Conservation (phyloP, 148 eudicot genomes). For the Heliamphora exappendiculata region DNA sequence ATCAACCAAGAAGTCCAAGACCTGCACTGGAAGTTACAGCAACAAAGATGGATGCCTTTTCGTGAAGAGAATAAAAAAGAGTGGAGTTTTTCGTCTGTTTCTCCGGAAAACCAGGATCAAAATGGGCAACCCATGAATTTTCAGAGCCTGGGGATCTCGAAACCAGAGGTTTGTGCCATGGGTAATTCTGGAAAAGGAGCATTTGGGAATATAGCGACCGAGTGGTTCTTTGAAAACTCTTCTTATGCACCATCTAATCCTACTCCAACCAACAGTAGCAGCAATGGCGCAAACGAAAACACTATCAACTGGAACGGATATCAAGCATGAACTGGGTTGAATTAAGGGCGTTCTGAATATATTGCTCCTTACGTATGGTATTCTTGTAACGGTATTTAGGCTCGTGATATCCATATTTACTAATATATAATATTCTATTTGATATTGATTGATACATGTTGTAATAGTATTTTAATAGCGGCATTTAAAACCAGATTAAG, state of each 20-base stretch:
- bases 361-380: too few species aligned
- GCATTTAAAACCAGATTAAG: too few species aligned
- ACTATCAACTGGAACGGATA: too few species aligned
- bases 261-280: too few species aligned
- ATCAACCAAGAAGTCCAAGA: slow-evolving; percentile 86
- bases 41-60: slow-evolving; percentile 53
- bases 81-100: neutral
- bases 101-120: slow-evolving; percentile 10
- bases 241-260: slow-evolving; percentile 32
- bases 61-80: slow-evolving; percentile 25
- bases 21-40: slow-evolving; percentile 78
- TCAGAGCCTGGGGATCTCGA: slow-evolving; percentile 35
- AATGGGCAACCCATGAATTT: slow-evolving; percentile 43
- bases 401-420: too few species aligned
- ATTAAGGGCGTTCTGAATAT: too few species aligned
- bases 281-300: too few species aligned
- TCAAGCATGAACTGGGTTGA: too few species aligned
- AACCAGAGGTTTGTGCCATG: slow-evolving; percentile 4
- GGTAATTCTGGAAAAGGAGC: slow-evolving; percentile 12
- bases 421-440: too few species aligned
- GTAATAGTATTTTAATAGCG: too few species aligned
- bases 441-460: too few species aligned
- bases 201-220: slow-evolving; percentile 31
- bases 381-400: too few species aligned
- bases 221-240: slow-evolving; percentile 52